Base-by-base conservation (phyloP, 352 stramenopile genomes). In the Paralagenidium karlingii region DNA sequence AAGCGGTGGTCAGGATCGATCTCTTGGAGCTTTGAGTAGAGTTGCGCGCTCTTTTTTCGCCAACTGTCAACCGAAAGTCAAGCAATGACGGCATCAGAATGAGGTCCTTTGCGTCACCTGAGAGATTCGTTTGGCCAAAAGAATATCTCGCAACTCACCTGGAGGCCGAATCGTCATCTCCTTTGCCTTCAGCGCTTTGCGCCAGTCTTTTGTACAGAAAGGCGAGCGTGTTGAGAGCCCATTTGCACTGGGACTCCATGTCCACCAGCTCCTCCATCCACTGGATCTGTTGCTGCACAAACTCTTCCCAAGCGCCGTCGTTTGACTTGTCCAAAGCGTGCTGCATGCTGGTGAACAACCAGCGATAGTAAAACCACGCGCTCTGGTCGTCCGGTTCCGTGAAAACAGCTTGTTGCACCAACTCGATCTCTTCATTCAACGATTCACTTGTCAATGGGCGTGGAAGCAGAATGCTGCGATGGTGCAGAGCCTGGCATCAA, bases 351-450 rank as follows among this genome's bases (percentile, higher is more conserved):
- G 79, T 71, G 5, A 98, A 43, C 36, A 98, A 69, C 63, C 94
- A 96, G 19, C 81, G 75, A 55, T 97, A 94, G 59, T 98, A 99
- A 67, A 97, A 98, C 96, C 96, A 99, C 11, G 82, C 79, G 53
- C 87, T 98, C 58, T 99, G 94, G 59, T 99, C 95, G 51, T 98
- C 94, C 0, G 95, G 96, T 54, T 99, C 95, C 0, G 95, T 99
- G 63, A 98, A 99, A 8, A 99, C 76, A 13, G 93, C 94, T 62
- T 98, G 83, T 46, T 97, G 67, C 25, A 97, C 83, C 5, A 90
- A 43, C 2, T 56, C 63, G 24, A 94, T 82, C 49, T 95, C 83
- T 4, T 83, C 58, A 19, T 69, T 64, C 4, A 91, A 16, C 8
- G 66, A 38, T 21, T 81, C 70, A 0, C 53, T 51, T 7, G 65